phyloP scores from a whole-genome alignment of 78 protist species.

The Dictyostelium intermedium region DNA sequence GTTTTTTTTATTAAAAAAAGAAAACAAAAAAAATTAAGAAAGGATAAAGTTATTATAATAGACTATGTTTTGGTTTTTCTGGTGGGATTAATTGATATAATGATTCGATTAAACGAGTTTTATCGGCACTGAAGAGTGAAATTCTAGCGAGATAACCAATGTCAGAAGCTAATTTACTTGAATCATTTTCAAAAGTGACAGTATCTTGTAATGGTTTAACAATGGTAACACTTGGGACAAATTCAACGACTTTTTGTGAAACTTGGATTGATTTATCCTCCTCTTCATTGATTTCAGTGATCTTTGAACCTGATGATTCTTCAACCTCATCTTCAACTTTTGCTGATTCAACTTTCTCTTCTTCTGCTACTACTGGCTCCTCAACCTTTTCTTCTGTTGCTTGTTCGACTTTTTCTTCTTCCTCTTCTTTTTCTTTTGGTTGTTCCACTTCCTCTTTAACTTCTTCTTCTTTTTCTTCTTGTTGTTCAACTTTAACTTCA shows the following conservation, averaged over 20 bases:
- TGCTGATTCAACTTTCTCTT: background rate
- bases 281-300: background rate
- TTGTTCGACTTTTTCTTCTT: background rate
- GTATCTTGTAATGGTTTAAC: background rate
- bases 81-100: background rate
- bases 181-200: background rate
- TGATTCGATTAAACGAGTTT: background rate
- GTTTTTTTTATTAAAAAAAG: too few relatives aligned
- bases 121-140: background rate
- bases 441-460: background rate
- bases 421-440: too few relatives aligned
- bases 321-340: background rate
- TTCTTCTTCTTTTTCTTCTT: background rate
- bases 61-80: background rate
- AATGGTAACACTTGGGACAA: background rate
- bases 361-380: background rate
- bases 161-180: background rate
- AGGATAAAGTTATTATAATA: too few relatives aligned
- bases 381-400: background rate
- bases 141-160: background rate
- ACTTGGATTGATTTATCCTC: background rate
- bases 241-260: background rate
- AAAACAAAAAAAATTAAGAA: background rate
- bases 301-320: background rate
- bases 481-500: background rate